A percentile compares a stretch with the other conserved stretches of the same genome.
Evolutionary conservation across 2,329 filamentous ascomycete species (phyloP).

Genomic region (Pseudogymnoascus sp.): DNA sequence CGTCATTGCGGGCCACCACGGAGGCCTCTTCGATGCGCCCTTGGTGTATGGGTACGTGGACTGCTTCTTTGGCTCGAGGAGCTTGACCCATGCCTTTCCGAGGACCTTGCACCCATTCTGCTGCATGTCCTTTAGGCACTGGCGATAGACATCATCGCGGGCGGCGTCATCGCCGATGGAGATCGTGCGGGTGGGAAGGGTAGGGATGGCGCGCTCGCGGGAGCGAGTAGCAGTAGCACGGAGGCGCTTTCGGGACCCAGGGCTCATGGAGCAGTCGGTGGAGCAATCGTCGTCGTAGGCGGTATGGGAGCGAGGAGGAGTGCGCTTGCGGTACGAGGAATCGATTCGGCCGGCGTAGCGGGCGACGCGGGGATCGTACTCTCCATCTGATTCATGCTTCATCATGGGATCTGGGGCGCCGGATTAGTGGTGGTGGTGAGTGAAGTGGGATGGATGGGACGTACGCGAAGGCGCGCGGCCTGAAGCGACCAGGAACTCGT

Average conservation of each 20-base stretch:
- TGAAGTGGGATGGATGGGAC: background rate
- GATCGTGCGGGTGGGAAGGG: slow-evolving; percentile 27
- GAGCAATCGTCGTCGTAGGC: background rate
- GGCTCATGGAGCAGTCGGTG: background rate
- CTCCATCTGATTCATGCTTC: background rate
- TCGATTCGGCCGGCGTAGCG: background rate
- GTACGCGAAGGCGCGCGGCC: background rate
- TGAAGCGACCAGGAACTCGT: background rate
- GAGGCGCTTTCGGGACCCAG: background rate
- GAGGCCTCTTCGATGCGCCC: slow-evolving; percentile 52
- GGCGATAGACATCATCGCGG: slow-evolving; percentile 51
- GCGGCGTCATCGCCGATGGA: slow-evolving; percentile 44
- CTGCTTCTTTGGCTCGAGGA: slow-evolving; percentile 69
- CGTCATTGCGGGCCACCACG: slow-evolving; percentile 56
- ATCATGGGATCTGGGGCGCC: background rate
- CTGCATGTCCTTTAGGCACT: slow-evolving; percentile 56
- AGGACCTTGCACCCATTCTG: slow-evolving; percentile 65
- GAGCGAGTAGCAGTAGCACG: background rate
- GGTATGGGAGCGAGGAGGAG: background rate
- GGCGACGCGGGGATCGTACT: background rate
- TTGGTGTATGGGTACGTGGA: slow-evolving; percentile 63
- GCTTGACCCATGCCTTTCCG: slow-evolving; percentile 67
- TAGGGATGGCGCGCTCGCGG: background rate
- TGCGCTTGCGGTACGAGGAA: background rate
- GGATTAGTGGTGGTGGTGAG: background rate